phyloP scores from a whole-genome alignment of 208 protist genomes.

The Crithidia brevicula region DNA sequence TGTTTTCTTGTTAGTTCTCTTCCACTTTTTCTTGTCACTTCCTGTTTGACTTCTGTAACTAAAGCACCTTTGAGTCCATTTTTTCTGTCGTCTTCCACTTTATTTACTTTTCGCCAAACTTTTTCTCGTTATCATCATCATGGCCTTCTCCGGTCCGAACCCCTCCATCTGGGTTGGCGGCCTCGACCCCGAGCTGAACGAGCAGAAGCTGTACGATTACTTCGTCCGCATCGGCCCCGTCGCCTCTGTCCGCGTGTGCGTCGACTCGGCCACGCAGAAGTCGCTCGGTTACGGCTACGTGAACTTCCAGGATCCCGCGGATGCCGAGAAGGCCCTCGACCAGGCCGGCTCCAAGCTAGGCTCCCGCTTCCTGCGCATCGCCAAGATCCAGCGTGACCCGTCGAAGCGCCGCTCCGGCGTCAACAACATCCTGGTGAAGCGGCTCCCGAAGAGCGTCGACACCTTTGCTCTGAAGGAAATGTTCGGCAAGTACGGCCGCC shows the following conservation, averaged over 20 bases:
- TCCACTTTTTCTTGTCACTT: not conserved
- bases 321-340: constrained; percentile 98
- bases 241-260: constrained; percentile 97
- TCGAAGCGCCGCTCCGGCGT: constrained; percentile 96
- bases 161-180: constrained; percentile 98
- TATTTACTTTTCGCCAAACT: not conserved
- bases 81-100: not conserved
- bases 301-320: constrained; percentile 98
- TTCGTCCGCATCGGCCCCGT: constrained; percentile 98
- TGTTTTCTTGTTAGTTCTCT: constrained; percentile 18
- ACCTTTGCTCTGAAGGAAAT: constrained; percentile 95
- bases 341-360: constrained; percentile 96
- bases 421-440: constrained; percentile 99
- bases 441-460: constrained; percentile 96
- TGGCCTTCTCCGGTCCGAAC: constrained; percentile 78
- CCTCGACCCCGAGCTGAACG: constrained; percentile 95
- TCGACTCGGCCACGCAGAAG: constrained; percentile 96
- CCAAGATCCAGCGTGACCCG: constrained; percentile 99
- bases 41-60: constrained; percentile 9
- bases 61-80: not conserved
- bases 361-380: constrained; percentile 96
- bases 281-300: constrained; percentile 99
- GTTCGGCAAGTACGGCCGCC: constrained; percentile 94
- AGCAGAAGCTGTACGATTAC: constrained; percentile 97
- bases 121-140: constrained; percentile 20